Evolutionary conservation across 2,329 filamentous ascomycete species (phyloP), one percentile per base, ranked within the genome.

Genomic region (Diaporthe aspalathi): DNA sequence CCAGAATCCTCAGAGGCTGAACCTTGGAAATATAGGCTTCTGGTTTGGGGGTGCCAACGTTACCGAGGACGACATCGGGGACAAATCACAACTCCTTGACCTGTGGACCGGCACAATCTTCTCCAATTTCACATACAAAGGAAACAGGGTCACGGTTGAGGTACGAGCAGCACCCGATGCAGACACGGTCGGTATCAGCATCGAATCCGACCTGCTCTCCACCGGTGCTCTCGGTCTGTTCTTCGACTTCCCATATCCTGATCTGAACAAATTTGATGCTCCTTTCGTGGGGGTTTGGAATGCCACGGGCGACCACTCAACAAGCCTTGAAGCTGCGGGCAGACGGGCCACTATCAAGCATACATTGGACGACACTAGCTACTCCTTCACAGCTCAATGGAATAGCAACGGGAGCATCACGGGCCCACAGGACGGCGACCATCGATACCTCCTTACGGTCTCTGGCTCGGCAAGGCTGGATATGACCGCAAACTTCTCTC

Each of bases 281-380:
- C 86, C 87, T 1, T 88, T 85, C 72, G 86, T 89, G 1, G 86
- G 86, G 1, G 76, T 86, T 5, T 87, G 84, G 78, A 85, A 87
- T 75, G 82, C 81, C 6, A 84, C 85, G 0, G 77, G 77, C 7
- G 81, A 81, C 17, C 85, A 88, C 73, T 81, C 76, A 2, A 87
- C 85, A 0, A 76, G 70, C 0, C 73, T 86, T 1, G 72, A 75
- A 14, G 72, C 70, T 4, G 77, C 75, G 16, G 67, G 74, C 0
- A 75, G 75, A 27, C 76, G 76, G 20, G 84, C 83, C 24, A 79
- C 73, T 2, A 84, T 87, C 62, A 78, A 76, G 45, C 85, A 87
- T 72, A 80, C 80, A 7, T 74, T 87, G 12, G 83, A 83, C 68
- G 78, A 79, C 2, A 83, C 81, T 1, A 81, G 79, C 0, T 87